These are phyloP conservation scores for Nannizzia gypsea DNA, from an alignment of 2,329 filamentous ascomycete species.

Conservation along the genomic window DNA sequence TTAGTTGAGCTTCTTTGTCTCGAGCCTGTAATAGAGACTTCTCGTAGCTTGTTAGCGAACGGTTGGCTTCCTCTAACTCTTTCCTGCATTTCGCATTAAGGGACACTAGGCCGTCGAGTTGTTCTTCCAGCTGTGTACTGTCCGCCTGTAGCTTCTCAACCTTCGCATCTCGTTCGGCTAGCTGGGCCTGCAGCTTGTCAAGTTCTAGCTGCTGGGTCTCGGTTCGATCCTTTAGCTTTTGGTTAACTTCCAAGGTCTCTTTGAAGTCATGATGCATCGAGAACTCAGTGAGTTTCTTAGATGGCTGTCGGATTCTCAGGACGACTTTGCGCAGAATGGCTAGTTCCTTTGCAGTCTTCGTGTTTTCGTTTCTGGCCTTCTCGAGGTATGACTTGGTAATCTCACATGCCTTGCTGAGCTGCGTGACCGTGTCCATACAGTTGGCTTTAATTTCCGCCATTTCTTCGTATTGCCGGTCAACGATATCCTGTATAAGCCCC, in stretches of 20 bases:
- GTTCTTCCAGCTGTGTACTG: background rate
- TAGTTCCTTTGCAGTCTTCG: constrained; percentile 2
- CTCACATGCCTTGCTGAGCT: background rate
- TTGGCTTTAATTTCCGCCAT: background rate
- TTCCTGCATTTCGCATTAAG: background rate
- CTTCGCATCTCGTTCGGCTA: background rate
- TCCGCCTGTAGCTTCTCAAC: background rate
- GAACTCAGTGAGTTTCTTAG: background rate
- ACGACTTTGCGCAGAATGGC: constrained; percentile 3
- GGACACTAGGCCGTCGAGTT: background rate
- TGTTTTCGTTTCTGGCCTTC: background rate
- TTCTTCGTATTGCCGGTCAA: background rate
- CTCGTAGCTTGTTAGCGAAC: background rate
- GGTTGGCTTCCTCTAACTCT: background rate
- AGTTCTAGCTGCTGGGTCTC: background rate
- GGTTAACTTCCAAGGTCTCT: background rate
- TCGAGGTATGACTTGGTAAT: background rate
- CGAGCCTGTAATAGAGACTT: background rate
- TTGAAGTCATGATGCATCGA: constrained; percentile 1
- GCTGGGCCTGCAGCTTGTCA: background rate
- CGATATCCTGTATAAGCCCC: constrained; percentile 1
- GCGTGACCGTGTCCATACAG: background rate
- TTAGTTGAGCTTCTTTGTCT: background rate
- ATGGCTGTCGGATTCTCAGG: background rate
- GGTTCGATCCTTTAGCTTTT: background rate